Percentiles rank a stretch among this genome's conserved stretches.
phyloP scores from a whole-genome alignment of 192 early-diverging fungal genomes.

The Physocladia obscura region DNA sequence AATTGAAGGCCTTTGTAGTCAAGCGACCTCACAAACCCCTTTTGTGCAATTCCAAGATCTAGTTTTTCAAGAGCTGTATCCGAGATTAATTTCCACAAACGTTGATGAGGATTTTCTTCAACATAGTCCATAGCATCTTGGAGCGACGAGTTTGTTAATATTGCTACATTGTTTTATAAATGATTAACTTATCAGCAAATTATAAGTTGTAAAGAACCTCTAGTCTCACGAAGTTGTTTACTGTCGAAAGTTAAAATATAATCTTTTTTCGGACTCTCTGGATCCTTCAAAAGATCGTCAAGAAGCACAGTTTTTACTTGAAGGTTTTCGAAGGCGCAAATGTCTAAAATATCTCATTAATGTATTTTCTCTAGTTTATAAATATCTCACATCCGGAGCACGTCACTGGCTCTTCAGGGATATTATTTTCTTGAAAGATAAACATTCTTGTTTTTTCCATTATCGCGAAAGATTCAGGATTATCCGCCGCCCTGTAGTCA shows the following conservation, averaged over 20 bases:
- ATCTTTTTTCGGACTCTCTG: slow-evolving; percentile 41
- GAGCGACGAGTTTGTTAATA: slow-evolving; percentile 45
- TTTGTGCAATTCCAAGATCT: slow-evolving; percentile 48
- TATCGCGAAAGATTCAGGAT: slow-evolving; percentile 56
- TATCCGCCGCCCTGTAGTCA: slow-evolving; percentile 47
- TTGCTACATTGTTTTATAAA: slow-evolving; percentile 25
- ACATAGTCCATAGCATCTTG: slow-evolving; percentile 53
- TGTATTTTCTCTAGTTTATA: not conserved
- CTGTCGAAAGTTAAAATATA: slow-evolving; percentile 44
- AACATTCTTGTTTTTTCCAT: slow-evolving; percentile 62
- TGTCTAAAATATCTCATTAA: slow-evolving; percentile 31
- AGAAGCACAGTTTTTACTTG: slow-evolving; percentile 52
- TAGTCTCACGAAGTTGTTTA: slow-evolving; percentile 47
- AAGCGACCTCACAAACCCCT: slow-evolving; percentile 43
- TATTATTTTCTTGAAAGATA: slow-evolving; percentile 52
- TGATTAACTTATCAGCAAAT: slow-evolving; percentile 9
- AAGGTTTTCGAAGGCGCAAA: slow-evolving; percentile 53
- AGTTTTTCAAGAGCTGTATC: slow-evolving; percentile 51
- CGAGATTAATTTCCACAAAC: slow-evolving; percentile 56
- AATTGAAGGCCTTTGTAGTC: slow-evolving; percentile 58
- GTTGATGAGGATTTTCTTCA: slow-evolving; percentile 51
- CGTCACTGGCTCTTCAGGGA: slow-evolving; percentile 58
- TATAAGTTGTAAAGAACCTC: slow-evolving; percentile 28
- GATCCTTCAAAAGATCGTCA: slow-evolving; percentile 53
- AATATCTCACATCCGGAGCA: slow-evolving; percentile 49